A percentile compares a stretch with the other conserved stretches of the same genome.
Evolutionary conservation across 108 stramenopile species (phyloP).

Genomic region (Cyclotella distinguenda): DNA sequence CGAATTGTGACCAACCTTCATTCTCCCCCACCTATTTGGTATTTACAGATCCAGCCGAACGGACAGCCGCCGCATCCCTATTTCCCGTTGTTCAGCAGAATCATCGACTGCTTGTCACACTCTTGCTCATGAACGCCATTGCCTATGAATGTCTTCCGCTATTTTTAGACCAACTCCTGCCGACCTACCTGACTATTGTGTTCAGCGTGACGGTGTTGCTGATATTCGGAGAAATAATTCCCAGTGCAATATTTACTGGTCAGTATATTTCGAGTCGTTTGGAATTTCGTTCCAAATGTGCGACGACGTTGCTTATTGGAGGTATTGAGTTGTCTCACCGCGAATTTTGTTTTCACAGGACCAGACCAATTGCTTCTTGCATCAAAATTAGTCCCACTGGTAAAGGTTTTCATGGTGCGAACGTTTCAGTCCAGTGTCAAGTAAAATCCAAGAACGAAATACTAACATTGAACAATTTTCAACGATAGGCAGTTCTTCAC

Average conservation of each 20-base stretch:
- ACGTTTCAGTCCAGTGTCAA: too few species aligned
- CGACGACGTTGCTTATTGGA: too few species aligned
- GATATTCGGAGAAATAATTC: conserved; percentile 78
- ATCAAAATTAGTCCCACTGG: conserved; percentile 60
- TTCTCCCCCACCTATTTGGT: background rate
- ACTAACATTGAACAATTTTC: background rate
- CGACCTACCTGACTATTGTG: conserved; percentile 76
- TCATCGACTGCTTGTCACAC: conserved; percentile 85
- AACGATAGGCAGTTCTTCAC: conserved; percentile 46
- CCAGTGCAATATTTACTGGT: conserved; percentile 16
- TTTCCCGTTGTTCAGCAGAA: conserved; percentile 62
- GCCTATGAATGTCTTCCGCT: conserved; percentile 89
- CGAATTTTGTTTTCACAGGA: conserved; percentile 79
- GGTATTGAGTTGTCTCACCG: too few species aligned
- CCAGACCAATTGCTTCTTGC: conserved; percentile 79
- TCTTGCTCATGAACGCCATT: conserved; percentile 86
- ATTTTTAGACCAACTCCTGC: conserved; percentile 84
- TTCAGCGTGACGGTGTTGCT: conserved; percentile 82
- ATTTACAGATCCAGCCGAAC: conserved; percentile 37
- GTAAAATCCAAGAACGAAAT: background rate
- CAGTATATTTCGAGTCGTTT: too few species aligned
- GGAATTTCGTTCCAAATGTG: too few species aligned
- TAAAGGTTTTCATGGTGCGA: conserved; percentile 54
- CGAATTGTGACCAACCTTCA: background rate
- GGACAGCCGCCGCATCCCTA: conserved; percentile 36